phyloP scores from a whole-genome alignment of 2,329 filamentous ascomycete species.

The Paraphaeosphaeria sporulosa region DNA sequence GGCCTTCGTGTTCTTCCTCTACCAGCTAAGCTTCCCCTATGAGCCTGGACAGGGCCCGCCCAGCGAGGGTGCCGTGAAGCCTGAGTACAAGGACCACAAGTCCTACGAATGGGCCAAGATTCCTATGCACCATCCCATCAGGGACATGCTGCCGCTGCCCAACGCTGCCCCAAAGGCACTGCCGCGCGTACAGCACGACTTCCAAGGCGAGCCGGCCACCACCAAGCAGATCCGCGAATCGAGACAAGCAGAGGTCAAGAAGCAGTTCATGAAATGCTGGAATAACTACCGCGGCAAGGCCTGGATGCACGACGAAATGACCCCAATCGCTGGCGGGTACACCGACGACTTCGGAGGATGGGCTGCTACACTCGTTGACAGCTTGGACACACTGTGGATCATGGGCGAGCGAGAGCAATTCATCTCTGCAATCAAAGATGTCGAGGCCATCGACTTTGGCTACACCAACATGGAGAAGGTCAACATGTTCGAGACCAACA shows the following conservation, averaged over 20 bases:
- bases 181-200: conserved; percentile 53
- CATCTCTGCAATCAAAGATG: conserved; percentile 53
- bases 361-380: conserved; percentile 57
- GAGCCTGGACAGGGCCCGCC: conserved; percentile 18
- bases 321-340: conserved; percentile 51
- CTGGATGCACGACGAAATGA: conserved; percentile 59
- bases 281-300: conserved; percentile 53
- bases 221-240: conserved; percentile 43
- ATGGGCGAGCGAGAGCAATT: conserved; percentile 59
- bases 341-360: conserved; percentile 57
- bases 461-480: conserved; percentile 48
- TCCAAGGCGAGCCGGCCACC: conserved; percentile 46
- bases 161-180: conserved; percentile 45
- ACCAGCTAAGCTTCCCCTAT: conserved; percentile 47
- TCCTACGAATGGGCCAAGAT: conserved; percentile 52
- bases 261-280: conserved; percentile 55
- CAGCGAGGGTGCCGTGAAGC: not conserved
- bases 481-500: conserved; percentile 61
- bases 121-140: conserved; percentile 50
- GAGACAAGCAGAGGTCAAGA: conserved; percentile 49
- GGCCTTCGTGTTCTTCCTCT: conserved; percentile 47
- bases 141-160: conserved; percentile 47
- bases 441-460: conserved; percentile 54
- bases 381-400: conserved; percentile 57
- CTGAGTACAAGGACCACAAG: conserved; percentile 9